Base-by-base conservation (phyloP, 371 early-diverging fungal species). In the Rhizopus microsporus region DNA sequence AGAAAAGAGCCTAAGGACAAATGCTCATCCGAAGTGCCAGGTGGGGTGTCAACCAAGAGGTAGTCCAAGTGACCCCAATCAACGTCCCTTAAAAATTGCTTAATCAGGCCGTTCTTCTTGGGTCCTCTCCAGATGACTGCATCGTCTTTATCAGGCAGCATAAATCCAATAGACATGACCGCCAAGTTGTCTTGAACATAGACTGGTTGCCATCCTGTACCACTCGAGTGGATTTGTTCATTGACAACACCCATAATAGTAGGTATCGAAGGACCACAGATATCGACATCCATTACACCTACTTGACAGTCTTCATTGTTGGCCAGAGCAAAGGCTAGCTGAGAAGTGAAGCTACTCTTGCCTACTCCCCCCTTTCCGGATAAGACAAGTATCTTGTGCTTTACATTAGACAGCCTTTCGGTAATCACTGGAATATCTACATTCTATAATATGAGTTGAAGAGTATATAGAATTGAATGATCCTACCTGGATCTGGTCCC, bases 351-450 rank as follows among this genome's bases (percentile, higher is more conserved):
- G 13, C 93, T 93, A 38, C 90, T 88, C 72, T 98, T 98, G 38
- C 98, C 99, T 6, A 99, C 99, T 35, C 99, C 99, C 42, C 99
- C 99, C 71, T 99, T 99, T 51, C 99, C 99, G 6, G 96, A 95
- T 38, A 99, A 88, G 2, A 99, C 85, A n/a, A 99, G 81, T 49
- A 99, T 78, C 68, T 92, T 93, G 67, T 90, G 89, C 60, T 83
- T 84, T 29, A 93, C 85, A 16, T 66, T 63, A 2, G 68, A 57
- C 63, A 95, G 72, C 39, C 90, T 80, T 38, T 87, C 82, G 5
- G 83, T 84, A 50, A 95, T 92, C 7, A 88, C 59, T 6, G 88
- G 76, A 35, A 97, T 77, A 59, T 87, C 94, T 88, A 51, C 8
- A 17, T 30, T 49, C 23, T 12, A 9, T 35, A 47, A 43, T 16